Evolutionary conservation across 2,329 filamentous ascomycete genomes (phyloP), one percentile per base, ranked within the genome.

Genomic region (Clarireedia paspali): DNA sequence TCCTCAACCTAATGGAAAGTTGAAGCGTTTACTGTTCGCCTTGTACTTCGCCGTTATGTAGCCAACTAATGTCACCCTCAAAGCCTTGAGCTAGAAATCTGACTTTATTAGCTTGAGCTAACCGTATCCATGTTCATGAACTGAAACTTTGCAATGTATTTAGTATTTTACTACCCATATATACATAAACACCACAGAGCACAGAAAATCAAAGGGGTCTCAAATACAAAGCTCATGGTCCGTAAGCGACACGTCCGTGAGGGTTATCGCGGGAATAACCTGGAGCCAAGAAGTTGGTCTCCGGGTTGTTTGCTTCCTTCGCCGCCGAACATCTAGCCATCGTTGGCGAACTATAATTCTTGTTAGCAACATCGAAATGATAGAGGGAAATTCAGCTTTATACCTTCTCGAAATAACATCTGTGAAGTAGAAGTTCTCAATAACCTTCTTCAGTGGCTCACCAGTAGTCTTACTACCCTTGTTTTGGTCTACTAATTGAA

Each of bases 371-470:
- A 30, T 57, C 48, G 42, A 34, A 10, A 48, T 34, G 12, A 50
- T 12, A 59, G 56, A 50, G 24, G 14, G 15, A 20, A 20, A 2
- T 20, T 20, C 20, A 9, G 12, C 6, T 49, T 47, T 84, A 73
- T 77, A 94, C 90, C 90, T 96, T 81, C 94, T 86, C 40, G 91
- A 95, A 73, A 99, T 96, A 57, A 87, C 84, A 74, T 99, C 92
- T 72, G 94, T 99, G 75, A 97, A 96, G 77, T 91, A 99, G 74
- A 99, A 99, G 78, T 99, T 89, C 67, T 96, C 85, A 66, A 99
- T 89, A 56, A 88, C 84, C 74, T 88, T 89, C 78, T 85, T 89
- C 67, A 99, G 79, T 30, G 88, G 83, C 65, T 79, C 74, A n/a
- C 84, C 85, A 42, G 77, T 86, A n/a, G 80, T 68, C 74, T 89